Conservation (phyloP, 148 eudicot genomes). For the Rhododendron vialii region DNA sequence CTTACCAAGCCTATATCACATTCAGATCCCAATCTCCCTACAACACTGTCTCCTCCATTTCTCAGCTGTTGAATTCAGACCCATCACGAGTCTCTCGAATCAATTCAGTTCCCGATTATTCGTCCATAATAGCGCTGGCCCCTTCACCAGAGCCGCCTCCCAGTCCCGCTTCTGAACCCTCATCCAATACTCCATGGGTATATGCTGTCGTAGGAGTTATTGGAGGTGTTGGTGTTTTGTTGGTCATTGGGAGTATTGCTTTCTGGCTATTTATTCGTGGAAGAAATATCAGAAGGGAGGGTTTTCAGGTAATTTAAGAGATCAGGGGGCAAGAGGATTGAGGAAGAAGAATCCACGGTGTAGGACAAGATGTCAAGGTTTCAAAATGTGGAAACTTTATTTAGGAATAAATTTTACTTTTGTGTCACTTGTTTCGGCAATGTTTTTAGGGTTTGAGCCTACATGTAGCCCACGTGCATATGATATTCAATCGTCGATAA, state of each 20-base stretch:
- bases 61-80: constrained; percentile 38
- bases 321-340: too few relatives aligned
- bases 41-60: constrained; percentile 52
- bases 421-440: too few relatives aligned
- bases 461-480: too few relatives aligned
- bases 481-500: too few relatives aligned
- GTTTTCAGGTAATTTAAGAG: too few relatives aligned
- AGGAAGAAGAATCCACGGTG: too few relatives aligned
- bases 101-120: constrained; percentile 27
- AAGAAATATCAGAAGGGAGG: too few relatives aligned
- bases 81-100: constrained; percentile 40
- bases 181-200: constrained; percentile 31
- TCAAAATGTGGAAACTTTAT: too few relatives aligned
- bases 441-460: too few relatives aligned
- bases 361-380: too few relatives aligned
- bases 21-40: constrained; percentile 52
- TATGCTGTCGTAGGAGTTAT: constrained; percentile 32
- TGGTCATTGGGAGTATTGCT: constrained; percentile 21
- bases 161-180: too few relatives aligned
- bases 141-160: constrained; percentile 17
- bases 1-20: constrained; percentile 63
- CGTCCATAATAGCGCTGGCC: constrained; percentile 20
- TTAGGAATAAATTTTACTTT: too few relatives aligned
- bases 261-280: constrained; percentile 8
- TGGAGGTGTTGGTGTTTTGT: constrained; percentile 17